Evolutionary conservation across 805 yeast genomes (phyloP), one percentile per base, ranked within the genome.

Genomic region (Torulaspora microellipsoides): DNA sequence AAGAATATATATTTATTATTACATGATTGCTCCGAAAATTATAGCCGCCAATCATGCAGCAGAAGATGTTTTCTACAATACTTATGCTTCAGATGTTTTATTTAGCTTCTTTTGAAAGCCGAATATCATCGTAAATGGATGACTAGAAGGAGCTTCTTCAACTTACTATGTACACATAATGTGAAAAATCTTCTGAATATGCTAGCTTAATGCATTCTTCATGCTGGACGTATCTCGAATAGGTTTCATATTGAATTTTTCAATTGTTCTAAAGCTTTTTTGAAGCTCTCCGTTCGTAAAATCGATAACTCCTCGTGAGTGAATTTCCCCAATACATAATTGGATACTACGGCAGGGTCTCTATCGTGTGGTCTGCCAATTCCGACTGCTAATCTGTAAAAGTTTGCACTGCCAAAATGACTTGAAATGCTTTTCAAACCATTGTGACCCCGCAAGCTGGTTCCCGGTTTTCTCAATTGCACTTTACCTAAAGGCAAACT

Each of bases 381-480:
- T 0, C 97, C 97, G 8, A 89, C 69, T 13, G 83, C 77, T 11
- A 89, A 58, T 39, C 86, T 77, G n/a, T 77, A 71, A 56, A 81
- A 86, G 13, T 69, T 71, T 29, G 70, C 68, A 23, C 49, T 56
- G 0, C 82, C 81, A 30, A 75, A 60, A 15, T 46, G 33, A 6
- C 60, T 51, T 34, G 73, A 74, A 3, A 90, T 73, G 32, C 83
- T 77, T 48, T 74, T 73, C 23, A 90, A 68, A 0, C 96, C 97
- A 57, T 87, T 88, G 56, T 90, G 98, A 0, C 96, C 96, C 35
- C 93, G 69, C 12, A 80, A 72, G 34, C 86, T 76, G 0, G 83
- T 70, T 1, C 78, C 75, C 11, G 79, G 81, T 13, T 66, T 68
- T 36, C 91, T 70, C 1, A 83, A 59, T 54, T 83, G 83, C 15